These are phyloP conservation scores for Brassica carinata DNA, from an alignment of 345 rosid genomes.

Conservation along the genomic window DNA sequence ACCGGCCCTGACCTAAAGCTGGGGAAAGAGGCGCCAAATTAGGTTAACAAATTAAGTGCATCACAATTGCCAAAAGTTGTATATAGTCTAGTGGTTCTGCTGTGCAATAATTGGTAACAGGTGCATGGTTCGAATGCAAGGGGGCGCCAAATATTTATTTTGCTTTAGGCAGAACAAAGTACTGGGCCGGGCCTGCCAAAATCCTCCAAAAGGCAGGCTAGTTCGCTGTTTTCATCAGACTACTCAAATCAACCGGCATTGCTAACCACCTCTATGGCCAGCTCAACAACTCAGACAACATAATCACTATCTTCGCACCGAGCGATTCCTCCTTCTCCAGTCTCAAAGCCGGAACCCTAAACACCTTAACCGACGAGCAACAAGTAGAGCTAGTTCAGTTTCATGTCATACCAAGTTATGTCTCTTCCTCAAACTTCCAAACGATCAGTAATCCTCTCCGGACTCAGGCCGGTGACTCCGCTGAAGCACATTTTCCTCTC, in stretches of 20 bases:
- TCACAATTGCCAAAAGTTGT: too few species aligned
- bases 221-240: constrained; percentile 55
- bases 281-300: constrained; percentile 51
- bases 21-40: too few species aligned
- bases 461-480: constrained; percentile 53
- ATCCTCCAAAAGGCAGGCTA: constrained; percentile 51
- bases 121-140: too few species aligned
- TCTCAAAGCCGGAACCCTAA: constrained; percentile 49
- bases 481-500: constrained; percentile 44
- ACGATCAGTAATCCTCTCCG: constrained; percentile 50
- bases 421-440: constrained; percentile 45
- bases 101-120: too few species aligned
- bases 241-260: constrained; percentile 55
- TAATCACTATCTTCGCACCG: constrained; percentile 53
- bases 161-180: too few species aligned
- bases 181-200: too few species aligned
- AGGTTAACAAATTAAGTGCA: too few species aligned
- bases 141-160: too few species aligned
- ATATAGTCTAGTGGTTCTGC: too few species aligned
- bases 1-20: too few species aligned
- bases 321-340: constrained; percentile 47
- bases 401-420: constrained; percentile 46
- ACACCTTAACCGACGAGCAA: constrained; percentile 45
- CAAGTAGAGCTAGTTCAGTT: constrained; percentile 48
- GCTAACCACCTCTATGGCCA: constrained; percentile 45